These are phyloP conservation scores for Sabuloglossum arenarium DNA, from an alignment of 495 filamentous ascomycete species.

Conservation along the genomic window DNA sequence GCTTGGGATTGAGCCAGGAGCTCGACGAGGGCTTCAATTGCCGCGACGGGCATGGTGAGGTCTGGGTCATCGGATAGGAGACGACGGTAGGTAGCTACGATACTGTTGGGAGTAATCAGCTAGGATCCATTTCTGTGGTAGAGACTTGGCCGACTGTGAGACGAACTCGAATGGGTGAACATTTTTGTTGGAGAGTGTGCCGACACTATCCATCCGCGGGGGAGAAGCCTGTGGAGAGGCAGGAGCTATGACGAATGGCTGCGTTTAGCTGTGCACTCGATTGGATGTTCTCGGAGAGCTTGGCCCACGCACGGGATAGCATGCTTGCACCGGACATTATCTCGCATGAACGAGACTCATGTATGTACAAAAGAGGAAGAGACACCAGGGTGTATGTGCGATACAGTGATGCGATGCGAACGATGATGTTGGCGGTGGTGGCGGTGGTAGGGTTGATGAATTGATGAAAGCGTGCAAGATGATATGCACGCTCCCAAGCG, in stretches of 20 bases:
- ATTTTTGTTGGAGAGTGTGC: slow-evolving; percentile 1
- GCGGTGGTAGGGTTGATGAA: background rate
- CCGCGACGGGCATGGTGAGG: slow-evolving; percentile 86
- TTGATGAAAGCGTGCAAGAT: too few species aligned
- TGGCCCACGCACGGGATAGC: background rate
- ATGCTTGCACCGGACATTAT: background rate
- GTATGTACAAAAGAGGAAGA: too few species aligned
- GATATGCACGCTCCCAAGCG: too few species aligned
- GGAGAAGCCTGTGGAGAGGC: background rate
- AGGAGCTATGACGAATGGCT: background rate
- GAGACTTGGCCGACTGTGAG: background rate
- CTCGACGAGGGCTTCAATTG: slow-evolving; percentile 80
- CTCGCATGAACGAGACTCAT: too few species aligned
- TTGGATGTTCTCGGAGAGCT: background rate
- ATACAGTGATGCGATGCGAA: too few species aligned
- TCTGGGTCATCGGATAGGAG: slow-evolving; percentile 46
- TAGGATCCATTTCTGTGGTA: background rate
- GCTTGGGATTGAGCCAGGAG: slow-evolving; percentile 55
- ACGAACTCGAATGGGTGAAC: slow-evolving; percentile 4
- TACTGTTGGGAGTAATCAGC: slow-evolving; percentile 18
- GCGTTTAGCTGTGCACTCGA: background rate
- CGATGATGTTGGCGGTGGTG: too few species aligned
- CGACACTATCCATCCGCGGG: background rate
- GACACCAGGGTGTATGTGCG: too few species aligned
- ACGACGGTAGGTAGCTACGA: slow-evolving; percentile 29